phyloP scores from a whole-genome alignment of 805 yeast species.

The Wickerhamiella brachini region DNA sequence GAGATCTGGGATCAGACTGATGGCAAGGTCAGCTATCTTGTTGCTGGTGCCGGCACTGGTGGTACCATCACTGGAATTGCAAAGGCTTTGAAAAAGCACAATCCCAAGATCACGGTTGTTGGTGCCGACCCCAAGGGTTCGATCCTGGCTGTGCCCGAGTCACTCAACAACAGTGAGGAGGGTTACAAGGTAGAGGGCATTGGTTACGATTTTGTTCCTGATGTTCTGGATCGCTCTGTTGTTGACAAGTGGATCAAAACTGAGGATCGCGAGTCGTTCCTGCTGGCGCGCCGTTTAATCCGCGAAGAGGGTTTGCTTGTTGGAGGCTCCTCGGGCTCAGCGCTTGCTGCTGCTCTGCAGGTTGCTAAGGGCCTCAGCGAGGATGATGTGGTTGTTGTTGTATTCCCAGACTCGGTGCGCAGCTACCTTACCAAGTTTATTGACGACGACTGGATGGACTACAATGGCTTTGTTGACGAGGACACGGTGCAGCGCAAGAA shows the following conservation, averaged over 20 bases:
- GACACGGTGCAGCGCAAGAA: slow-evolving; percentile 29
- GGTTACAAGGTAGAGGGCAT: slow-evolving; percentile 77
- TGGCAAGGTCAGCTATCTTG: slow-evolving; percentile 56
- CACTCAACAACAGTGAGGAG: slow-evolving; percentile 45
- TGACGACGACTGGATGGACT: slow-evolving; percentile 82
- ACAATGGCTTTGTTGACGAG: slow-evolving; percentile 53
- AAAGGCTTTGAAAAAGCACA: slow-evolving; percentile 56
- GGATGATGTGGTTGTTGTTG: slow-evolving; percentile 62
- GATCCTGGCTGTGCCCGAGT: slow-evolving; percentile 65
- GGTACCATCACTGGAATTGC: slow-evolving; percentile 83
- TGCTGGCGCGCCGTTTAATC: slow-evolving; percentile 67
- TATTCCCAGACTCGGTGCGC: slow-evolving; percentile 77
- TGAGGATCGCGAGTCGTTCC: slow-evolving; percentile 67
- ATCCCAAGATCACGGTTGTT: slow-evolving; percentile 44
- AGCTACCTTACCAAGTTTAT: slow-evolving; percentile 78
- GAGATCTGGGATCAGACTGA: slow-evolving; percentile 74
- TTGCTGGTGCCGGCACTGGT: slow-evolving; percentile 93
- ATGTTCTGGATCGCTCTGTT: slow-evolving; percentile 50
- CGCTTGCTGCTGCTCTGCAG: slow-evolving; percentile 63
- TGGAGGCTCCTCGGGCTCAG: slow-evolving; percentile 84
- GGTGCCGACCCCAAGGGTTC: slow-evolving; percentile 88
- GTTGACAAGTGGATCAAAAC: slow-evolving; percentile 80
- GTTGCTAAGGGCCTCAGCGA: slow-evolving; percentile 57
- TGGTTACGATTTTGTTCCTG: slow-evolving; percentile 80
- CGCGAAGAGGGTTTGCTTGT: slow-evolving; percentile 75